phyloP scores from a whole-genome alignment of 192 early-diverging fungal genomes.

The Backusella westeae region DNA sequence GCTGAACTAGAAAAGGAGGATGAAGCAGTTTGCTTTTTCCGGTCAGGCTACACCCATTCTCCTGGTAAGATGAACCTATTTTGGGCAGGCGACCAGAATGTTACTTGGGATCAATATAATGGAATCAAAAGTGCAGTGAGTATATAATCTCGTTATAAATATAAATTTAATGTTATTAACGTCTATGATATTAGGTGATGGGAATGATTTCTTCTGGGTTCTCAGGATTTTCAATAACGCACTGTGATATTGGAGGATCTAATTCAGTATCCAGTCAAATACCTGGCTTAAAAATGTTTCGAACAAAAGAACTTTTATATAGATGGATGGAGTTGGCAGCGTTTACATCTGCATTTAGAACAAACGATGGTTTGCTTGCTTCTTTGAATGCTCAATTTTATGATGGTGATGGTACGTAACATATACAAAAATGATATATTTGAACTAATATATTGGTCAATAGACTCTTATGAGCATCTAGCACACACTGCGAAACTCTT shows the following conservation, averaged over 20 bases:
- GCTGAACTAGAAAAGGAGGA: constrained; percentile 27
- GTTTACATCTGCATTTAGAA: constrained; percentile 35
- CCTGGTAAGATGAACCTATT: constrained; percentile 37
- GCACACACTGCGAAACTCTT: constrained; percentile 31
- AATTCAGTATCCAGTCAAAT: constrained; percentile 20
- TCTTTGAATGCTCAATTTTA: constrained; percentile 42
- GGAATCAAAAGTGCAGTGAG: constrained; percentile 44
- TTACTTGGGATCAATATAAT: constrained; percentile 41
- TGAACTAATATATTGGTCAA: not conserved
- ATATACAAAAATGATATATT: not conserved
- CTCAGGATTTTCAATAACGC: constrained; percentile 35
- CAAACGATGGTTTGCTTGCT: constrained; percentile 28
- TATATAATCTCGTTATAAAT: not conserved
- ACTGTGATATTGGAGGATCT: constrained; percentile 41
- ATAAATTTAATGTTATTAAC: not conserved
- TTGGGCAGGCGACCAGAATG: constrained; percentile 43
- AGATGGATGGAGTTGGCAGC: constrained; percentile 46
- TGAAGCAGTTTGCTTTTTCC: constrained; percentile 32
- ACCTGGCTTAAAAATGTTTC: constrained; percentile 27
- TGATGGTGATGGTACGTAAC: constrained; percentile 32
- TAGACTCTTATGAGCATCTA: constrained; percentile 31
- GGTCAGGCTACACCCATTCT: constrained; percentile 31
- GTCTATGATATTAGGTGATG: constrained; percentile 21
- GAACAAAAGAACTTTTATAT: constrained; percentile 29
- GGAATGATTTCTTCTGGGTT: constrained; percentile 39